Conservation (phyloP, 2,329 filamentous ascomycete species). For the Chaetomium olivaceum region DNA sequence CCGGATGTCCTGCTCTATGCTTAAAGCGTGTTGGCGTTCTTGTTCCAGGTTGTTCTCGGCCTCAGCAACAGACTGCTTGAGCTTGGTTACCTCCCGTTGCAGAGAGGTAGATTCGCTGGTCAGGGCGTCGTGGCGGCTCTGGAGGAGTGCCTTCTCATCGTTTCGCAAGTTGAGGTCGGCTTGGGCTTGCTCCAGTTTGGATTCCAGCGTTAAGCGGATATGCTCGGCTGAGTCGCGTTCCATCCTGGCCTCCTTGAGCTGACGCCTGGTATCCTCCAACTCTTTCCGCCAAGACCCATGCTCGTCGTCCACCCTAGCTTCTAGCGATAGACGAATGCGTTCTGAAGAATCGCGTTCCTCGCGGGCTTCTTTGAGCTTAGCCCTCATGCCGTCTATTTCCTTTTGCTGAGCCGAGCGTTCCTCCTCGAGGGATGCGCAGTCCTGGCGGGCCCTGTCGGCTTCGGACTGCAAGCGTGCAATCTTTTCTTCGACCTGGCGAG, state of each 20-base stretch:
- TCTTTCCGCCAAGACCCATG: slow-evolving; percentile 49
- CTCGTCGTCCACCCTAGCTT: slow-evolving; percentile 49
- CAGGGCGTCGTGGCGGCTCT: slow-evolving; percentile 67
- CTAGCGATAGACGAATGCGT: slow-evolving; percentile 42
- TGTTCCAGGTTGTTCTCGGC: slow-evolving; percentile 51
- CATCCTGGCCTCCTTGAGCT: slow-evolving; percentile 47
- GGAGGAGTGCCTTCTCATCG: slow-evolving; percentile 69
- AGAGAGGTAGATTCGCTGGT: slow-evolving; percentile 66
- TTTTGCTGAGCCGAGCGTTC: slow-evolving; percentile 49
- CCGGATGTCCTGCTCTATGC: slow-evolving; percentile 62
- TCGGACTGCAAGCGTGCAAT: slow-evolving; percentile 66
- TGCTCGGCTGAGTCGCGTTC: slow-evolving; percentile 46
- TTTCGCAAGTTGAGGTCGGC: slow-evolving; percentile 59
- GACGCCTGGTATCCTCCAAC: slow-evolving; percentile 46
- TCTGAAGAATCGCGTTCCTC: slow-evolving; percentile 45
- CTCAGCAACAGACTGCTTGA: slow-evolving; percentile 50
- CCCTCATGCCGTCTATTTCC: slow-evolving; percentile 49
- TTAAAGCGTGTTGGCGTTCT: slow-evolving; percentile 58
- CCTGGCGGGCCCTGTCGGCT: slow-evolving; percentile 54
- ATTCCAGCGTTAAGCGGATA: slow-evolving; percentile 43
- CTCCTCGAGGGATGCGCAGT: slow-evolving; percentile 54
- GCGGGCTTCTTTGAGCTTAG: slow-evolving; percentile 46
- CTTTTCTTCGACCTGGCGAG: slow-evolving; percentile 73
- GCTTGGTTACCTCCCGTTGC: slow-evolving; percentile 60
- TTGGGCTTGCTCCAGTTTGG: slow-evolving; percentile 57